These are phyloP conservation scores for Capsella rubella DNA, from an alignment of 441 rosid genomes.

Conservation along the genomic window DNA sequence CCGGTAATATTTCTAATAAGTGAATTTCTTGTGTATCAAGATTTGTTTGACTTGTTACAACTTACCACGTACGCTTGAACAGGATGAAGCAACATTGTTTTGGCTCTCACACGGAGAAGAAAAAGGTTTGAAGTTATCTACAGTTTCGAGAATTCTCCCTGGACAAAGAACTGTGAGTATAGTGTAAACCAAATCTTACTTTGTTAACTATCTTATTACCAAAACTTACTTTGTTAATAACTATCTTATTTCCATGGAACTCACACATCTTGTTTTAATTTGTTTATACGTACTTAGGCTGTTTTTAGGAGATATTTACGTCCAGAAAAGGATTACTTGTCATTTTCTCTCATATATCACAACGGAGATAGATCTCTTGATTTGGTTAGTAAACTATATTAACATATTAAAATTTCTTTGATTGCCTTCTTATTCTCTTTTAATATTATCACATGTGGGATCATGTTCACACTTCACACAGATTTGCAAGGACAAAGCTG, in stretches of 20 bases:
- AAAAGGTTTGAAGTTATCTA: constrained; percentile 62
- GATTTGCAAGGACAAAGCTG: constrained; percentile 95
- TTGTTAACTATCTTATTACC: background rate
- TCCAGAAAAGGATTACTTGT: constrained; percentile 90
- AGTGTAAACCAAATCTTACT: background rate
- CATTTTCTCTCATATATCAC: constrained; percentile 86
- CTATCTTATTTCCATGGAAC: constrained; percentile 10
- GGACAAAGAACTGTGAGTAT: constrained; percentile 95
- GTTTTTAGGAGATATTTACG: constrained; percentile 90
- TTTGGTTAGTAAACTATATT: constrained; percentile 62
- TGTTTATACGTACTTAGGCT: constrained; percentile 50
- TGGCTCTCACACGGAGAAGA: constrained; percentile 85
- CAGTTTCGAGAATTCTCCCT: constrained; percentile 65
- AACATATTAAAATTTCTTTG: background rate
- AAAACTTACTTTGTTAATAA: background rate
- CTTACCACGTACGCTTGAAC: too few species aligned
- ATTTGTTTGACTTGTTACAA: background rate
- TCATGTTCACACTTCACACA: constrained; percentile 29
- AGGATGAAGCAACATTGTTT: constrained; percentile 82
- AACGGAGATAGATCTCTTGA: constrained; percentile 91
- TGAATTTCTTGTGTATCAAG: too few species aligned
- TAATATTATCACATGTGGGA: too few species aligned
- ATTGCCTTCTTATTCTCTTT: background rate
- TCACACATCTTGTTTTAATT: background rate
- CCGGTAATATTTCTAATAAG: constrained; percentile 36